Base-by-base conservation (phyloP, 2,329 filamentous ascomycete genomes). In the Chalara sp. region DNA sequence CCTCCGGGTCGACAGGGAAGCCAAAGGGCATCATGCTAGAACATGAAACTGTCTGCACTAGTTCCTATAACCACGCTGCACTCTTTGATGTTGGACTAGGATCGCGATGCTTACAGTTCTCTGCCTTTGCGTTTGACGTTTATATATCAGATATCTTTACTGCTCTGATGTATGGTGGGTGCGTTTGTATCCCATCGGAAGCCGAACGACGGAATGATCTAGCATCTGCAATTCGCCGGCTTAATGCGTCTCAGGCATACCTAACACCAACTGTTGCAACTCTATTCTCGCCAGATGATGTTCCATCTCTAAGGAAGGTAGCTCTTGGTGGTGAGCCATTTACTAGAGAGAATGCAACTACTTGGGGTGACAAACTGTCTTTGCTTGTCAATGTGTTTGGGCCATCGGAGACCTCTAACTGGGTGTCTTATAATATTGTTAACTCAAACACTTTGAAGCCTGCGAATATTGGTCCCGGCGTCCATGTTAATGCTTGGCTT, bases 21-120 rank as follows among this genome's bases (percentile, higher is more conserved):
- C 54, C 54, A 8, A 57, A 57, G 46, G 53, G 52, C 5, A 72
- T 76, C 30, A 67, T 74, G 31, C 50, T 66, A 30, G 50, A 53
- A n/a, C 60, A 64, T 47, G 37, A 45, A 2, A 46, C 53, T 42
- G 41, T 10, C 47, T 57, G 31, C 49, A 61, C 13, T 48, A 52
- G 43, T 41, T 8, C 35, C 35, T 10, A 37, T 8, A n/a, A n/a
- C 8, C 35, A 37, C 8, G 35, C 35, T n/a, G n/a, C n/a, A 8
- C 8, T n/a, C 35, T 37, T n/a, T n/a, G n/a, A 48, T 12, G 47
- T 58, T n/a, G 44, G 37, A 7, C 13, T 35, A 5, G 37, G 37
- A 6, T 45, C 52, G 1, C 44, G 54, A 28, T 43, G 48, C 12
- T 42, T 56, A 6, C 53, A 55, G 21, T 56, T 48, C 35, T 30